phyloP scores from a whole-genome alignment of 2,329 filamentous ascomycete species.

The Hymenoscyphus infarciens region DNA sequence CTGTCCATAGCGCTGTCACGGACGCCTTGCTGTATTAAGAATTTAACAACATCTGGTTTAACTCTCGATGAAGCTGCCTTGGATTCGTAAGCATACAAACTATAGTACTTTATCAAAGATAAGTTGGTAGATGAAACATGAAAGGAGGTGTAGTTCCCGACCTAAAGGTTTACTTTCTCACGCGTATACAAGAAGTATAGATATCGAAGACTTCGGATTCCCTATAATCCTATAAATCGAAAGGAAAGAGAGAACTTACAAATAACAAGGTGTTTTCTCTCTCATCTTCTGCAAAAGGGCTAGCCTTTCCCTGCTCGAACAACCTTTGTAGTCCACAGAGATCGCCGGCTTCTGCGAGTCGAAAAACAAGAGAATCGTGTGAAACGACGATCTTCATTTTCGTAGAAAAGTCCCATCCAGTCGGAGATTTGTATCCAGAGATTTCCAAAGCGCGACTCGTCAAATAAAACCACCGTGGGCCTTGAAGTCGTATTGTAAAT shows the following conservation, averaged over 20 bases:
- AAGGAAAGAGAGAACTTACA: background rate
- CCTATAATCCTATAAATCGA: too few species aligned
- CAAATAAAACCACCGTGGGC: conserved; percentile 5
- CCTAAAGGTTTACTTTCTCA: too few species aligned
- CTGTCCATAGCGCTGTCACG: too few species aligned
- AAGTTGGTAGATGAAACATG: too few species aligned
- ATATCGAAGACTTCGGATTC: too few species aligned
- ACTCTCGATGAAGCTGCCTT: background rate
- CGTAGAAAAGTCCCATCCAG: conserved; percentile 10
- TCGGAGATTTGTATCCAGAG: background rate
- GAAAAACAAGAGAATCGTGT: background rate
- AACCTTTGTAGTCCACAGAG: background rate
- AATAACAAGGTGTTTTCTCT: background rate
- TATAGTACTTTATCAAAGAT: too few species aligned
- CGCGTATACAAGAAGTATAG: too few species aligned
- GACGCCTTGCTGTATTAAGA: conserved; percentile 1
- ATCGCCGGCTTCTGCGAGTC: background rate
- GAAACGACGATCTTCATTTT: conserved; percentile 1
- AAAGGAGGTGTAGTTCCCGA: too few species aligned
- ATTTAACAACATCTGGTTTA: background rate
- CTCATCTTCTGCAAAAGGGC: background rate
- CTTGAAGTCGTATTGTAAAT: background rate
- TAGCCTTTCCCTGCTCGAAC: background rate
- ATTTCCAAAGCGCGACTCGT: conserved; percentile 2
- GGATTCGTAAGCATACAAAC: background rate